Percentiles rank a stretch among this genome's conserved stretches.
phyloP scores from a whole-genome alignment of 805 yeast genomes.

The Vanderwaltozyma tropicalis region DNA sequence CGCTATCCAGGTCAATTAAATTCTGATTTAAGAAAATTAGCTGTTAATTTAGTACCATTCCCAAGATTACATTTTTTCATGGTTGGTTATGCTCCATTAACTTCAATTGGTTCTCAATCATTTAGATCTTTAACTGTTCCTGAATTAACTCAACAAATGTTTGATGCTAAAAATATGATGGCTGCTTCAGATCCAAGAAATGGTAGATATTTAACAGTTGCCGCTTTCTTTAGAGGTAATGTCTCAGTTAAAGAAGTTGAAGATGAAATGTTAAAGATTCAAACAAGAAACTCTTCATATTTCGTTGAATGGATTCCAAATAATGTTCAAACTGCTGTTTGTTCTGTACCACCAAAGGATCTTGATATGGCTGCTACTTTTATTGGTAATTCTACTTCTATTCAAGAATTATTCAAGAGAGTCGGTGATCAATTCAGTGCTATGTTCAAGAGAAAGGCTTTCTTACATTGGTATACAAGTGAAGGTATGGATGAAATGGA shows the following conservation, averaged over 20 bases:
- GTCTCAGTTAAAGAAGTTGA: constrained; percentile 90
- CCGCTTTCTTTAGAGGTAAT: constrained; percentile 90
- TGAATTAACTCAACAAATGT: constrained; percentile 88
- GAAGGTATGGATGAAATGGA: constrained; percentile 97
- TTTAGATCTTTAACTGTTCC: constrained; percentile 81
- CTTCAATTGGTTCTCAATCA: constrained; percentile 68
- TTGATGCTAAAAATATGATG: constrained; percentile 90
- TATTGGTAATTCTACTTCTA: constrained; percentile 86
- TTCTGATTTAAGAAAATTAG: constrained; percentile 84
- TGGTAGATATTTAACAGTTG: constrained; percentile 87
- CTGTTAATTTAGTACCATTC: constrained; percentile 90
- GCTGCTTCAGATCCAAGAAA: constrained; percentile 87
- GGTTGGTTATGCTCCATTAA: constrained; percentile 90
- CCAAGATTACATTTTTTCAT: constrained; percentile 92
- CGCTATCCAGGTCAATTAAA: constrained; percentile 94
- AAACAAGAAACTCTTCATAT: constrained; percentile 67
- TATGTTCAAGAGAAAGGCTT: constrained; percentile 89
- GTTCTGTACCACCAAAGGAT: constrained; percentile 81
- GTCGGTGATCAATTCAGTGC: constrained; percentile 83
- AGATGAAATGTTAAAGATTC: constrained; percentile 81
- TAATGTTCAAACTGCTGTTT: constrained; percentile 88
- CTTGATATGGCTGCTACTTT: constrained; percentile 86
- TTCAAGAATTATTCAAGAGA: constrained; percentile 83
- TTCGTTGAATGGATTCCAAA: constrained; percentile 96
- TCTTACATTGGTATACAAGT: constrained; percentile 90